A percentile compares a stretch with the other conserved stretches of the same genome.
Evolutionary conservation across 139 green algal species (phyloP).

Genomic region (Tetraselmis chui): DNA sequence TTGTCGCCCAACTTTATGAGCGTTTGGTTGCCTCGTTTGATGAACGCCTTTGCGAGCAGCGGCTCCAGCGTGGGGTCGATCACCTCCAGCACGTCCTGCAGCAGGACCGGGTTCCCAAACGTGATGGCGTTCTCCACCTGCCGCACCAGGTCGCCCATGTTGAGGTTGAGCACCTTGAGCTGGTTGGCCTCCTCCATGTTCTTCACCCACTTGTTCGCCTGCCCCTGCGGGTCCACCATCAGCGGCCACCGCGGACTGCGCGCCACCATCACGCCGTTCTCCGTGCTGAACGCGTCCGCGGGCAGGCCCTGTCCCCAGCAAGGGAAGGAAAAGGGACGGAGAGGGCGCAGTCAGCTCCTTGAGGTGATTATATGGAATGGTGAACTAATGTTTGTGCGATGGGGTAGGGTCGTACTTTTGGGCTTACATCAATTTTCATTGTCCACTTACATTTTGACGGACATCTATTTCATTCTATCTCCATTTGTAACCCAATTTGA

Average conservation of each 20-base stretch:
- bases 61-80: slow-evolving; percentile 75
- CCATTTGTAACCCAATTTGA: too few relatives aligned
- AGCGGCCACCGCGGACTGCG: slow-evolving; percentile 64
- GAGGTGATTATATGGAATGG: too few relatives aligned
- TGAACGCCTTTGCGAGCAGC: slow-evolving; percentile 65
- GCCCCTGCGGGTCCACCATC: slow-evolving; percentile 75
- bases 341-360: neutral
- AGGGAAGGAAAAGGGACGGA: neutral
- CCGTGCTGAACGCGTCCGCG: slow-evolving; percentile 63
- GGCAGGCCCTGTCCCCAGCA: slow-evolving; percentile 47
- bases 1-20: slow-evolving; percentile 83
- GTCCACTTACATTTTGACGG: too few relatives aligned
- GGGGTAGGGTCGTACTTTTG: neutral
- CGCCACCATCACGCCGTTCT: slow-evolving; percentile 75
- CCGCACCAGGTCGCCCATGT: slow-evolving; percentile 65
- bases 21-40: slow-evolving; percentile 65
- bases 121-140: slow-evolving; percentile 74
- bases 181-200: slow-evolving; percentile 63
- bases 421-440: too few relatives aligned
- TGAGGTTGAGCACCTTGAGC: slow-evolving; percentile 63
- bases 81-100: slow-evolving; percentile 67
- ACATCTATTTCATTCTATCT: too few relatives aligned
- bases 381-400: neutral
- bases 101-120: slow-evolving; percentile 70
- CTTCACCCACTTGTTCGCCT: slow-evolving; percentile 75